Evolutionary conservation across 176 grass and related monocot species (phyloP).

Genomic region (Saccharum officinarum): DNA sequence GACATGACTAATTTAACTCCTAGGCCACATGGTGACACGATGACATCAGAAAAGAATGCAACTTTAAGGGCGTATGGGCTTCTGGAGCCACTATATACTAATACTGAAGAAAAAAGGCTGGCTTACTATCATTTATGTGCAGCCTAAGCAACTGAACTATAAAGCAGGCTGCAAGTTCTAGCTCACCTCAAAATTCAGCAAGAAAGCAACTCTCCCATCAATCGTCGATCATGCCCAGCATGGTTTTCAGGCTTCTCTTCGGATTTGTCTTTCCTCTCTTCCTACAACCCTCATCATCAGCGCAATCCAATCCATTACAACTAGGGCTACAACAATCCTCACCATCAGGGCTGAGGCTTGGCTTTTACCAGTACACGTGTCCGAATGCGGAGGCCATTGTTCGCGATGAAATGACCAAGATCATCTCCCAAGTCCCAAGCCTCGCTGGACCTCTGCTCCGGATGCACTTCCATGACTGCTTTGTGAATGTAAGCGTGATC

Average conservation of each 20-base stretch:
- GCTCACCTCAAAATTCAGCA: constrained; percentile 29
- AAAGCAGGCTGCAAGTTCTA: constrained; percentile 36
- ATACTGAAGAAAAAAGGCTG: constrained; percentile 23
- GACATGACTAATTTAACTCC: constrained; percentile 3
- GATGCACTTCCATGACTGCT: constrained; percentile 92
- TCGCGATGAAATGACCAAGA: constrained; percentile 54
- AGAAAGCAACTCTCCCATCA: not conserved
- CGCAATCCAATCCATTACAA: constrained; percentile 32
- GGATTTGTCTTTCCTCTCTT: constrained; percentile 44
- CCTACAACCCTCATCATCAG: constrained; percentile 28
- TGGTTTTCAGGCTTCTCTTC: constrained; percentile 45
- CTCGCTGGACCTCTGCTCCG: constrained; percentile 69
- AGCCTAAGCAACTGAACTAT: constrained; percentile 56
- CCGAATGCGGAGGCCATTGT: constrained; percentile 65
- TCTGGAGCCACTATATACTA: constrained; percentile 7
- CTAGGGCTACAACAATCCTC: constrained; percentile 4
- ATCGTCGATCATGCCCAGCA: constrained; percentile 20
- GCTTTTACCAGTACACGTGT: constrained; percentile 70
- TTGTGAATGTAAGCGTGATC: constrained; percentile 66
- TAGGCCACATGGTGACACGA: not conserved
- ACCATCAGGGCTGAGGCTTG: constrained; percentile 55
- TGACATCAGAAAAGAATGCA: constrained; percentile 15
- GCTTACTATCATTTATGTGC: constrained; percentile 44
- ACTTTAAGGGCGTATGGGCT: constrained; percentile 2
- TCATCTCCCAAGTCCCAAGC: constrained; percentile 54